Evolutionary conservation across 768 basidiomycete species (phyloP).

Genomic region (Mycena maculata): DNA sequence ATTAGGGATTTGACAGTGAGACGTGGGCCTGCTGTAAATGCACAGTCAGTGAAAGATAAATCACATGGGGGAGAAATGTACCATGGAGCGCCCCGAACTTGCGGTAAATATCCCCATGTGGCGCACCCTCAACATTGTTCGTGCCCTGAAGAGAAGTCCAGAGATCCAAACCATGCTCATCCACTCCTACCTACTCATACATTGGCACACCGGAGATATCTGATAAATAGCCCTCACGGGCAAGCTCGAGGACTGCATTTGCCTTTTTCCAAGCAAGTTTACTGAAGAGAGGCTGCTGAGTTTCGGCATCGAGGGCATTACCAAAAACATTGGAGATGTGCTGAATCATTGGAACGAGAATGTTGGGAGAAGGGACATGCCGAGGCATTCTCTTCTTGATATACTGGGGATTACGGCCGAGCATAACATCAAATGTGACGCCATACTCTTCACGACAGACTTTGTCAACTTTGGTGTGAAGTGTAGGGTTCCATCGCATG

Average conservation of each 20-base stretch:
- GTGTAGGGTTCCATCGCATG: constrained; percentile 39
- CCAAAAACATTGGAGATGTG: constrained; percentile 35
- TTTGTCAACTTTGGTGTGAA: constrained; percentile 28
- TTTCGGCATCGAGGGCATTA: constrained; percentile 36
- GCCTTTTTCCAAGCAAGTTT: constrained; percentile 27
- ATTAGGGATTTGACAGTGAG: constrained; percentile 39
- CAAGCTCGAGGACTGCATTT: constrained; percentile 36
- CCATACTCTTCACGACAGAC: constrained; percentile 30
- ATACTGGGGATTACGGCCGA: constrained; percentile 23
- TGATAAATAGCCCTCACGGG: constrained; percentile 37
- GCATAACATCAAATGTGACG: constrained; percentile 9
- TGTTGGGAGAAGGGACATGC: constrained; percentile 34
- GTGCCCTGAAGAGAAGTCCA: constrained; percentile 22
- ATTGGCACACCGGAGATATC: constrained; percentile 13
- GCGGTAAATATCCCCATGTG: constrained; percentile 38
- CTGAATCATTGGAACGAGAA: constrained; percentile 35
- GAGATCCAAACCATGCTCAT: constrained; percentile 36
- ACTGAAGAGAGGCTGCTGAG: constrained; percentile 32
- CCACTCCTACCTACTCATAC: constrained; percentile 33
- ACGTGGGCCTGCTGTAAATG: constrained; percentile 32
- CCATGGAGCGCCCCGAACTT: constrained; percentile 13
- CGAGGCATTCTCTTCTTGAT: constrained; percentile 33
- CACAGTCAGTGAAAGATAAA: neutral
- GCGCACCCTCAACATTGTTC: constrained; percentile 42
- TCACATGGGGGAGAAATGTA: neutral